Evolutionary conservation across 352 stramenopile species (phyloP).

Genomic region (Hyaloperonospora arabidopsidis): DNA sequence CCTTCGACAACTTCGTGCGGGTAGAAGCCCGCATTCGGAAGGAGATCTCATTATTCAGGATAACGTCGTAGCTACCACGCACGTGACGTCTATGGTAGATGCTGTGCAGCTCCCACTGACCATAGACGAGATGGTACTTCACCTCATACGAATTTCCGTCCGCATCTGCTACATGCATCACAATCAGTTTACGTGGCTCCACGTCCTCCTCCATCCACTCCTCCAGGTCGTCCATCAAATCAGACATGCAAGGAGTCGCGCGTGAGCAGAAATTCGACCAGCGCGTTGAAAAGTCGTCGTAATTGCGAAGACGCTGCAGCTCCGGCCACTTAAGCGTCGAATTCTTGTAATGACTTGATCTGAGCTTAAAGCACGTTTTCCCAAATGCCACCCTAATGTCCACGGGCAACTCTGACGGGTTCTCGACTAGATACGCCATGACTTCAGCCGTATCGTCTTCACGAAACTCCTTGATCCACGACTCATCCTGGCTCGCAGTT

Average conservation of each 20-base stretch:
- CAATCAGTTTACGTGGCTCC: slow-evolving; percentile 9
- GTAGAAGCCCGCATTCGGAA: slow-evolving; percentile 27
- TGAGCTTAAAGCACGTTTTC: slow-evolving; percentile 28
- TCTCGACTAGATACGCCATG: slow-evolving; percentile 24
- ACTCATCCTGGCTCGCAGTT: slow-evolving; percentile 7
- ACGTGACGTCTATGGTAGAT: slow-evolving; percentile 12
- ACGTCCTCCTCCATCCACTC: slow-evolving; percentile 15
- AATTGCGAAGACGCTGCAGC: slow-evolving; percentile 23
- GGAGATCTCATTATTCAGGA: slow-evolving; percentile 27
- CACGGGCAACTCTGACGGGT: slow-evolving; percentile 3
- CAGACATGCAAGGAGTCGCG: slow-evolving; percentile 12
- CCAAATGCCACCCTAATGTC: slow-evolving; percentile 29
- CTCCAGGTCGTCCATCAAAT: slow-evolving; percentile 27
- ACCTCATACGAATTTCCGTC: slow-evolving; percentile 20
- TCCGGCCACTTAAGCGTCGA: slow-evolving; percentile 23
- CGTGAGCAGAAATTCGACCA: slow-evolving; percentile 34
- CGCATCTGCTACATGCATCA: slow-evolving; percentile 20
- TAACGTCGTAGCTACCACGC: slow-evolving; percentile 25
- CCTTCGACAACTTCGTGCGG: slow-evolving; percentile 13
- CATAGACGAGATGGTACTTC: slow-evolving; percentile 35
- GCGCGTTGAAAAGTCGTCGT: slow-evolving; percentile 23
- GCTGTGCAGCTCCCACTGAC: slow-evolving; percentile 25
- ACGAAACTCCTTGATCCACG: slow-evolving; percentile 29
- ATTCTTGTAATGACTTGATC: slow-evolving; percentile 17
- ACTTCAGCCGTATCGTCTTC: slow-evolving; percentile 14